Conservation (phyloP, 2,329 filamentous ascomycete species). For the Phaeosphaeria sp. region DNA sequence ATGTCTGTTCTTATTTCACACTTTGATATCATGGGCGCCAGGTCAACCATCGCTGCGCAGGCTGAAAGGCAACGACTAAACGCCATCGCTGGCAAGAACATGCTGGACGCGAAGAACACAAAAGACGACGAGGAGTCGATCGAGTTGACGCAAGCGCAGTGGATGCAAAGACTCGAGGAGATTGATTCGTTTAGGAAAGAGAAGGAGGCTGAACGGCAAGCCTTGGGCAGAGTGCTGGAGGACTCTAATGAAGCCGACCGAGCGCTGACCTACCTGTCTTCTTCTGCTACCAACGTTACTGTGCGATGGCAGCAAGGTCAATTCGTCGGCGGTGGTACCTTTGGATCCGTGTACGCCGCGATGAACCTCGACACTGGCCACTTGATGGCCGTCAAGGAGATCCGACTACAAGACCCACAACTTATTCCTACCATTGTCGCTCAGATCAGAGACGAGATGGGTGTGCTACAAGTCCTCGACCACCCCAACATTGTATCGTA, state of each 20-base stretch:
- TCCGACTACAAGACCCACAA: conserved; percentile 94
- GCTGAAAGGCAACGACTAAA: conserved; percentile 90
- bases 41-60: conserved; percentile 90
- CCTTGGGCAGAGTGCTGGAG: conserved; percentile 88
- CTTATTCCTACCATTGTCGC: conserved; percentile 91
- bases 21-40: conserved; percentile 98
- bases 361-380: conserved; percentile 97
- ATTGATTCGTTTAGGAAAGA: conserved; percentile 82
- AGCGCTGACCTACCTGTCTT: conserved; percentile 90
- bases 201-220: conserved; percentile 83
- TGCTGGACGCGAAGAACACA: conserved; percentile 76
- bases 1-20: conserved; percentile 98
- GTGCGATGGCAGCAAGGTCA: conserved; percentile 99
- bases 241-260: conserved; percentile 95
- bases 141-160: conserved; percentile 75
- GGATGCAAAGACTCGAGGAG: conserved; percentile 73
- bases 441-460: conserved; percentile 97
- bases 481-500: conserved; percentile 98
- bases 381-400: conserved; percentile 98
- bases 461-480: conserved; percentile 90
- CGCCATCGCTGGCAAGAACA: conserved; percentile 76
- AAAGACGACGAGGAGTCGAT: conserved; percentile 87
- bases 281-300: conserved; percentile 92
- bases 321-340: conserved; percentile 95
- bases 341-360: conserved; percentile 95